Base-by-base conservation (phyloP, 345 rosid genomes). In the Aquilaria sinensis region DNA sequence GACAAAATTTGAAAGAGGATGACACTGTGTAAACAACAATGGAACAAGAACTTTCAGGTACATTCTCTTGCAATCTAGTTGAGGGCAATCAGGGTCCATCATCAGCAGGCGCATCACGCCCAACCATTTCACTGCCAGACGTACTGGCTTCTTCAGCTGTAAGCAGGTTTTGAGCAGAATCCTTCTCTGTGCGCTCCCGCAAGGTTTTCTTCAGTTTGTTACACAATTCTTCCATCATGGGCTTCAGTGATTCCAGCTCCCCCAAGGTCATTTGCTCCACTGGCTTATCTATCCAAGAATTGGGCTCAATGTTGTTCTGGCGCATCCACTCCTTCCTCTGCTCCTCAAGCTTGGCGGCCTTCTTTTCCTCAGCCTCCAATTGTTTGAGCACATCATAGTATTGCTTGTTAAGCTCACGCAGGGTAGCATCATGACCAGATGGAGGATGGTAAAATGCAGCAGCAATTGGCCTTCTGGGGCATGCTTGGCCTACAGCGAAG, bases 281-380 rank as follows among this genome's bases (percentile, higher is more conserved):
- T 10, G 70, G 70, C 23, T 30, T 65, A 4, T n/a, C n/a, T 9
- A 48, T 37, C 2, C 57, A 63, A 31, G 10, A 11, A 23, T 6
- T n/a, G 31, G 23, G 29, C 0, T 6, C 30, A 9, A 9, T 3
- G 5, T 14, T 15, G 1, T 10, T 9, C 30, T 15, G 46, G 13
- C 4, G 13, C 8, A 37, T 37, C 5, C 7, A 37, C 53, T 31
- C 57, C 52, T 29, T 47, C 47, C 2, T 52, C 62, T 8, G 23
- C 30, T 43, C 8, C 9, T 33, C 9, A 3, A 59, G 58, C n/a
- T 14, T 49, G 46, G 63, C 31, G 10, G 31, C 58, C 14, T 47
- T 57, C 59, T 32, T 59, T 23, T 56, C 63, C 29, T 41, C 60
- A 63, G 62, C 64, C 55, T 54, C 61, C 4, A 59, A 6, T 63